phyloP scores from a whole-genome alignment of 2,329 filamentous ascomycete genomes.

The Trichoderma hamatum region DNA sequence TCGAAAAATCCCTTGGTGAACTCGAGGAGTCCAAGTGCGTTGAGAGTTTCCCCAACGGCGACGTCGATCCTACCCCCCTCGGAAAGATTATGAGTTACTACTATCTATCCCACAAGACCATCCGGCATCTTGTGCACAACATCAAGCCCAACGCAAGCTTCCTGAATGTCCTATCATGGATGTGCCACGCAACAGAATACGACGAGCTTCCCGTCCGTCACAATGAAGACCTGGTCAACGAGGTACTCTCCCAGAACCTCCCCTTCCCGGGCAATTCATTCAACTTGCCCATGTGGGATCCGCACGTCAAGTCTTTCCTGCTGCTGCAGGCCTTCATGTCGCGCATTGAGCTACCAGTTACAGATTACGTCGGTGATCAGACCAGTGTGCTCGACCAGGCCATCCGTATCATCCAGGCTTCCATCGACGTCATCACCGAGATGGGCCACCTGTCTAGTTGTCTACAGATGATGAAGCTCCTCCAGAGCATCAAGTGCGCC shows the following conservation, averaged over 20 bases:
- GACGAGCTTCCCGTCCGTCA: constrained; percentile 97
- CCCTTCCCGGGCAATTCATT: constrained; percentile 64
- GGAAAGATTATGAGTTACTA: constrained; percentile 99
- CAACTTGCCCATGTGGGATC: constrained; percentile 93
- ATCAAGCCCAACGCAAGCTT: constrained; percentile 77
- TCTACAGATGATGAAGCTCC: constrained; percentile 77
- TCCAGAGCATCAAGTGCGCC: constrained; percentile 91
- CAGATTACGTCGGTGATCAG: constrained; percentile 96
- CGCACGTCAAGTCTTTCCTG: constrained; percentile 94
- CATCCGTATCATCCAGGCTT: constrained; percentile 94
- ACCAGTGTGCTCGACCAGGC: constrained; percentile 88
- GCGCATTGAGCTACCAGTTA: constrained; percentile 87
- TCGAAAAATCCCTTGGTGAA: constrained; percentile 81
- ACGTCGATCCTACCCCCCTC: constrained; percentile 85
- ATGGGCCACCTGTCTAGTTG: constrained; percentile 79
- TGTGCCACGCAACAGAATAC: constrained; percentile 92
- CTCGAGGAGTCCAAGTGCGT: constrained; percentile 85
- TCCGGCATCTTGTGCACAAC: constrained; percentile 78
- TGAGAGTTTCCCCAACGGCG: constrained; percentile 79
- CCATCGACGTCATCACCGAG: constrained; percentile 91
- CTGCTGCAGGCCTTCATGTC: constrained; percentile 95
- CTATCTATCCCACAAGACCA: constrained; percentile 93
- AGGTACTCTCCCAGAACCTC: constrained; percentile 80
- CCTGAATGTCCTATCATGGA: constrained; percentile 84
- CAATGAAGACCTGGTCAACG: constrained; percentile 97